phyloP scores from a whole-genome alignment of 345 rosid genomes.

The Turritis glabra region DNA sequence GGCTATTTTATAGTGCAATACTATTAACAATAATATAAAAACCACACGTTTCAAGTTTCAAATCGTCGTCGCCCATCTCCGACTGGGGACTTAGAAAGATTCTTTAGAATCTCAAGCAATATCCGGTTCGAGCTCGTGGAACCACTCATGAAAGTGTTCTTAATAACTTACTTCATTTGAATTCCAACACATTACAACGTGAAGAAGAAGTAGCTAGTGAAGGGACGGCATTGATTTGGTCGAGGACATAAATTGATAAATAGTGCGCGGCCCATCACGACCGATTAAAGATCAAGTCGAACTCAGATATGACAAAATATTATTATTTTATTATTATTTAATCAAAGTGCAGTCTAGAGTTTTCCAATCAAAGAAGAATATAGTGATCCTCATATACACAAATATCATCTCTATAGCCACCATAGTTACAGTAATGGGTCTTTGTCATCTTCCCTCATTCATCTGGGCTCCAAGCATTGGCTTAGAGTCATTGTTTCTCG shows the following conservation, averaged over 20 bases:
- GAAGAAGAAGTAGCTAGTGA: neutral
- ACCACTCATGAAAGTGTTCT: too few relatives aligned
- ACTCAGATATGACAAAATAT: too few relatives aligned
- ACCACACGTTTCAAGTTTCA: neutral
- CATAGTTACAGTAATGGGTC: neutral
- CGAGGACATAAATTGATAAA: neutral
- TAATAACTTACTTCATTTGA: too few relatives aligned
- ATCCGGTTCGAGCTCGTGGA: neutral
- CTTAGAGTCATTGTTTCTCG: neutral
- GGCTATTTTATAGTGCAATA: too few relatives aligned
- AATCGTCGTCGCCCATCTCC: too few relatives aligned
- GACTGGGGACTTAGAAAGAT: too few relatives aligned
- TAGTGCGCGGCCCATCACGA: neutral
- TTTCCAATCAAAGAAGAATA: neutral
- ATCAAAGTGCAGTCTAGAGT: constrained; percentile 1
- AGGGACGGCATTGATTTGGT: neutral
- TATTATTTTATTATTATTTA: neutral
- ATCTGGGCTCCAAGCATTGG: constrained; percentile 26
- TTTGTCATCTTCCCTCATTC: constrained; percentile 29
- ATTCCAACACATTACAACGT: neutral
- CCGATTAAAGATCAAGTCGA: too few relatives aligned
- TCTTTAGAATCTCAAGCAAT: too few relatives aligned
- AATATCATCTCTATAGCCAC: neutral
- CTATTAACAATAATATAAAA: too few relatives aligned
- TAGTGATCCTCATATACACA: constrained; percentile 5